Percentiles rank a stretch among this genome's conserved stretches.
Conservation (phyloP, 1,284 basidiomycete genomes). For the Sporisorium reilianum region DNA sequence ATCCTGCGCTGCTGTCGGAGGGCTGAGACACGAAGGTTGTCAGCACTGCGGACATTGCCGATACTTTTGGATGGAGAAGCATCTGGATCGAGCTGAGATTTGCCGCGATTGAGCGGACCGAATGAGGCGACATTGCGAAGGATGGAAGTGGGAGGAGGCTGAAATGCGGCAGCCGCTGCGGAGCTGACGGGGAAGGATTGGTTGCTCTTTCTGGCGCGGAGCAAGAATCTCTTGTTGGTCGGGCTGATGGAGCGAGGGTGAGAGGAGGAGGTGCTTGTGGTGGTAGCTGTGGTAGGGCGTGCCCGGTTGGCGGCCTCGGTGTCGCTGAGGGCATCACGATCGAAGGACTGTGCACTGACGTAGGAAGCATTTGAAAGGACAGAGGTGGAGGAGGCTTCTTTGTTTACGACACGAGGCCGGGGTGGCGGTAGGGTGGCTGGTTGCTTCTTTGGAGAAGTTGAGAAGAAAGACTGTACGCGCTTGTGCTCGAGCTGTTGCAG, state of each 20-base stretch:
- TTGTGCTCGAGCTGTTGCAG: background rate
- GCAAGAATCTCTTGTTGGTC: constrained; percentile 21
- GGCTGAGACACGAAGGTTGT: constrained; percentile 35
- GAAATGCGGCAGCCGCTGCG: background rate
- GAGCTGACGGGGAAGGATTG: constrained; percentile 26
- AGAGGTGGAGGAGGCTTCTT: constrained; percentile 42
- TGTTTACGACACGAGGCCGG: constrained; percentile 23
- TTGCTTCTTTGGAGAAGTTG: constrained; percentile 18
- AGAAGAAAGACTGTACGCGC: background rate
- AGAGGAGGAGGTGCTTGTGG: constrained; percentile 17
- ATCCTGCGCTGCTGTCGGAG: constrained; percentile 30
- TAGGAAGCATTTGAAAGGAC: constrained; percentile 41
- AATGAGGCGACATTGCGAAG: constrained; percentile 5
- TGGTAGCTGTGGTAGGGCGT: background rate
- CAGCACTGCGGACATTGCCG: constrained; percentile 31
- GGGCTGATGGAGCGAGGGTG: constrained; percentile 23
- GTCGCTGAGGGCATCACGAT: constrained; percentile 39
- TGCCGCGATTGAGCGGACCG: background rate
- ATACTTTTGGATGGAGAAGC: background rate
- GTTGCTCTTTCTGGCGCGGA: constrained; percentile 23
- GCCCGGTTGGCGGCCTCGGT: constrained; percentile 26
- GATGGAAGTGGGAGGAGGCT: constrained; percentile 25
- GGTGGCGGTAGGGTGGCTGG: constrained; percentile 2
- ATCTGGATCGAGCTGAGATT: background rate
- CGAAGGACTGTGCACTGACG: constrained; percentile 42